Evolutionary conservation across 352 stramenopile species (phyloP), one percentile per base, ranked within the genome.

Genomic region (Phytophthora litchii): DNA sequence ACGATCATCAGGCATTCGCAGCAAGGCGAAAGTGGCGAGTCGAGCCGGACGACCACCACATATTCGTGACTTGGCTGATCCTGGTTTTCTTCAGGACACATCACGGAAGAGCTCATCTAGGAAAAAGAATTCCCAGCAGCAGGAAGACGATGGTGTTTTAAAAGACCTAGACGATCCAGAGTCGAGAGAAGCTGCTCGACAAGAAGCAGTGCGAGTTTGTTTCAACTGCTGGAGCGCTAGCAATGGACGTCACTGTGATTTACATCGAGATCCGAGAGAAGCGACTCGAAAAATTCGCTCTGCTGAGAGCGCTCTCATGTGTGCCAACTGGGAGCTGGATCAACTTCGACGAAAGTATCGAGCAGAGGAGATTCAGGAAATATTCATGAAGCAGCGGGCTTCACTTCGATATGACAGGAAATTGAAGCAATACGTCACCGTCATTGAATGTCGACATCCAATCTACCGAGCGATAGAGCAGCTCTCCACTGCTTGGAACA

Each of bases 171-270:
- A 35, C 21, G 52, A 64, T 19, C 47, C 31, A 3, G 65, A 57
- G 32, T 51, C 14, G 34, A 53, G 42, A 55, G 54, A 61, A 34
- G 27, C 45, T 53, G 41, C 46, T 35, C 64, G 53, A 46, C 59
- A 20, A 13, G 52, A 70, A 66, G 53, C 48, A 16, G 38, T 40
- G 4, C 53, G 27, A 6, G 64, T 91, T 4, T 98, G 92, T 64
- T 98, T 98, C 68, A 97, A 96, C 47, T 98, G 94, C 74, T 98
- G 94, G 94, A 96, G 86, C 37, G 83, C 91, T 9, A 96, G 89
- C 46, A 94, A 79, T 21, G 76, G 86, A 17, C 94, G 87, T 14
- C 63, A 80, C 55, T 98, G 71, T 60, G 95, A 91, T 10, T 46
- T 76, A 5, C 82, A 91, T 45, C 34, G 55, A 16, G 80, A 83